These are phyloP conservation scores for Amanita fuliginea DNA, from an alignment of 768 basidiomycete species.

Conservation along the genomic window DNA sequence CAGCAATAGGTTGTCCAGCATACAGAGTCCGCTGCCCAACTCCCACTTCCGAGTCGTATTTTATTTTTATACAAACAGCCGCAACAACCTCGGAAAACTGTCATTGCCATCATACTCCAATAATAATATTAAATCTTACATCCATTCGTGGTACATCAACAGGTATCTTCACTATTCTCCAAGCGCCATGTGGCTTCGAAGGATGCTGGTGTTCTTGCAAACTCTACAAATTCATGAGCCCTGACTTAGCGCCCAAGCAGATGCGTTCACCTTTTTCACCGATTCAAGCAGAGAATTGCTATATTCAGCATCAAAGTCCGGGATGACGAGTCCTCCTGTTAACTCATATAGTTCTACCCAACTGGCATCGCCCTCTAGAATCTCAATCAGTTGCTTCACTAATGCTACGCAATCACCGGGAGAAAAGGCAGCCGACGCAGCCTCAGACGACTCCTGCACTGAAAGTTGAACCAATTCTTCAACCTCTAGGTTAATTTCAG, in stretches of 20 bases:
- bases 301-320: slow-evolving; percentile 22
- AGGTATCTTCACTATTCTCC: slow-evolving; percentile 70
- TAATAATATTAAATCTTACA: slow-evolving; percentile 41
- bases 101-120: slow-evolving; percentile 30
- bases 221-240: slow-evolving; percentile 17
- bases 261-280: slow-evolving; percentile 19
- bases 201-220: slow-evolving; percentile 33
- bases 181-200: slow-evolving; percentile 30
- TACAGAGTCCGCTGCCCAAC: slow-evolving; percentile 39
- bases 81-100: slow-evolving; percentile 48
- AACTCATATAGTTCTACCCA: slow-evolving; percentile 66
- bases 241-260: not conserved
- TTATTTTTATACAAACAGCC: slow-evolving; percentile 39
- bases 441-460: slow-evolving; percentile 30
- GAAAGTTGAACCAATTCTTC: slow-evolving; percentile 45
- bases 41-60: slow-evolving; percentile 25
- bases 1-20: slow-evolving; percentile 81
- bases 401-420: slow-evolving; percentile 31
- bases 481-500: slow-evolving; percentile 40
- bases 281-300: slow-evolving; percentile 20
- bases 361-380: slow-evolving; percentile 46
- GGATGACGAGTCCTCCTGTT: slow-evolving; percentile 60
- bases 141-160: slow-evolving; percentile 68
- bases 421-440: slow-evolving; percentile 17
- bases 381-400: slow-evolving; percentile 39